These are phyloP conservation scores for Penicillium sp. DNA, from an alignment of 2,329 filamentous ascomycete species.

Conservation along the genomic window DNA sequence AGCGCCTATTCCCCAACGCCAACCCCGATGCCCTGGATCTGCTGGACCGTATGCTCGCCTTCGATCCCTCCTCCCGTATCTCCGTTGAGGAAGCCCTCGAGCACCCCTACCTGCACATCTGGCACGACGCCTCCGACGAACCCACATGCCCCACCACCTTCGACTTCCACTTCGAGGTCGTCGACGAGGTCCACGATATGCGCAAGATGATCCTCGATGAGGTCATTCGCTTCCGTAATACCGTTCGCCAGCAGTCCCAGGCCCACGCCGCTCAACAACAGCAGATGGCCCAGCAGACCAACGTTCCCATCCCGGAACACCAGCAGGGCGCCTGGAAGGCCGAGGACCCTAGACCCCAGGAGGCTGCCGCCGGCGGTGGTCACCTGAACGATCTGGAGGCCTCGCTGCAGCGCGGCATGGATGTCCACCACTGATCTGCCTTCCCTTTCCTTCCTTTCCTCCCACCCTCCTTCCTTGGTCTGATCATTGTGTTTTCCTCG, in stretches of 20 bases:
- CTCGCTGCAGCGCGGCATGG: conserved; percentile 58
- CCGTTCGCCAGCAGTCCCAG: conserved; percentile 54
- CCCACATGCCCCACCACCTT: conserved; percentile 90
- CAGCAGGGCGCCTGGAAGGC: conserved; percentile 55
- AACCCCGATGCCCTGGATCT: conserved; percentile 96
- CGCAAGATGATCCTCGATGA: conserved; percentile 97
- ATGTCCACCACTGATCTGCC: conserved; percentile 41
- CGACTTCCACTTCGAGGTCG: conserved; percentile 97
- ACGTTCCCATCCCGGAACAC: conserved; percentile 63
- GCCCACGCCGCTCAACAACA: conserved; percentile 42
- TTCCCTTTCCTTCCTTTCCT: not conserved
- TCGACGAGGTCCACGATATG: conserved; percentile 94
- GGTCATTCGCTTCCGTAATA: conserved; percentile 77
- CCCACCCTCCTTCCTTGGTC: not conserved
- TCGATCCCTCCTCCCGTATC: conserved; percentile 91
- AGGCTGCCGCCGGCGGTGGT: conserved; percentile 46
- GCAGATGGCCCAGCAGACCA: conserved; percentile 43
- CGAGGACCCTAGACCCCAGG: conserved; percentile 64
- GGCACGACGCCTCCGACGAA: conserved; percentile 97
- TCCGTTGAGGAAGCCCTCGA: conserved; percentile 93
- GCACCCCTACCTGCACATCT: conserved; percentile 94
- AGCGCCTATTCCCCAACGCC: conserved; percentile 83
- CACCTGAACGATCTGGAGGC: conserved; percentile 49
- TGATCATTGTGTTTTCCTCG: not conserved
- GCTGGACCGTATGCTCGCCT: conserved; percentile 94